Evolutionary conservation across 192 early-diverging fungal species (phyloP).

Genomic region (Chytriomyces sp.): DNA sequence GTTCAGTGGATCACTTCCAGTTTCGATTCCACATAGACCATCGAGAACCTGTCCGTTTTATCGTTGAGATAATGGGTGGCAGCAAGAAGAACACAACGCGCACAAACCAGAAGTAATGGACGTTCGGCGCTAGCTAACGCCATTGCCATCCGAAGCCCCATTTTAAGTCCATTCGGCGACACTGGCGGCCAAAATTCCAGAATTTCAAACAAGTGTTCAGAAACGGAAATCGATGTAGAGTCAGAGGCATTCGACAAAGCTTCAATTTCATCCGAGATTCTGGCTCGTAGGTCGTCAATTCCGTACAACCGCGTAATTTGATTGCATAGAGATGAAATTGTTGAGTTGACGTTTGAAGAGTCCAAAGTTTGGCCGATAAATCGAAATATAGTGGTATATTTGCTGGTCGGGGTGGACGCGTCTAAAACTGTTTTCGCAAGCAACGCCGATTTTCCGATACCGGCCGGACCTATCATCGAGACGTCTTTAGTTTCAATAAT

Average conservation of each 20-base stretch:
- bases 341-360: conserved; percentile 2
- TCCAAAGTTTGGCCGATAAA: conserved; percentile 22
- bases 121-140: conserved; percentile 15
- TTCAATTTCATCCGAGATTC: conserved; percentile 32
- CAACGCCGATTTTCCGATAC: conserved; percentile 34
- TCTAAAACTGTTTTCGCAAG: conserved; percentile 13
- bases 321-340: conserved; percentile 20
- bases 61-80: neutral
- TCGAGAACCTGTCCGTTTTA: conserved; percentile 26
- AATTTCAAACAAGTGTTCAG: conserved; percentile 29
- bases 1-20: conserved; percentile 23
- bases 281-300: conserved; percentile 11
- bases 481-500: neutral
- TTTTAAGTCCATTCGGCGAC: conserved; percentile 21
- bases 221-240: neutral
- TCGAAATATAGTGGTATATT: conserved; percentile 1
- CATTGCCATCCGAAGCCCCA: conserved; percentile 25
- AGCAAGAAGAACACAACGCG: neutral
- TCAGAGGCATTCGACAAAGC: neutral
- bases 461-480: conserved; percentile 19
- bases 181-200: conserved; percentile 38
- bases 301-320: conserved; percentile 34
- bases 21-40: conserved; percentile 23
- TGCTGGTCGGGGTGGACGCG: neutral
- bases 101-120: conserved; percentile 33